phyloP scores from a whole-genome alignment of 2,329 filamentous ascomycete species.

The Colletotrichum orbiculare region DNA sequence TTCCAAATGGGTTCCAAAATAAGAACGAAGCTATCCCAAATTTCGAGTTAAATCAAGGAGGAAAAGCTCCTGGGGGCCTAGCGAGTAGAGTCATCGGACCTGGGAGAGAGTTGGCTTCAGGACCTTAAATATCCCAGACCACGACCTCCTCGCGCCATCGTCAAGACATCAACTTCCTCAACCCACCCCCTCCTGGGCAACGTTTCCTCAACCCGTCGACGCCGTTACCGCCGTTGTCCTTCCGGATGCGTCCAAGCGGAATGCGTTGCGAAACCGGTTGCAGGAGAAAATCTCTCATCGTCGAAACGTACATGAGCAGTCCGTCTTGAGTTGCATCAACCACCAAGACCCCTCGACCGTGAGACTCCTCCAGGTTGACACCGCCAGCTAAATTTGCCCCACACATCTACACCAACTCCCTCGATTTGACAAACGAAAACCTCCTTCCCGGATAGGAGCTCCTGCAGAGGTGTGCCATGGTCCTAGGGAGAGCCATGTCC shows the following conservation, averaged over 20 bases:
- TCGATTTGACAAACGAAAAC: slow-evolving; percentile 7
- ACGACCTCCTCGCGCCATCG: slow-evolving; percentile 9
- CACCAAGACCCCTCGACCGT: slow-evolving; percentile 5
- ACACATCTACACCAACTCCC: slow-evolving; percentile 3
- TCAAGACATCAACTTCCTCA: neutral
- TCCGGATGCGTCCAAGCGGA: slow-evolving; percentile 10
- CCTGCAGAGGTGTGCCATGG: neutral
- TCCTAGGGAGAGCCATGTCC: slow-evolving; percentile 16
- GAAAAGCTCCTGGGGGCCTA: slow-evolving; percentile 24
- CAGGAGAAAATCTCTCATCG: slow-evolving; percentile 11
- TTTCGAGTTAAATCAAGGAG: slow-evolving; percentile 15
- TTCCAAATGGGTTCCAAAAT: slow-evolving; percentile 27
- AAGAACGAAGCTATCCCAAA: slow-evolving; percentile 29
- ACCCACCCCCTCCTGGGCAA: neutral
- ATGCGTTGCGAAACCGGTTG: neutral
- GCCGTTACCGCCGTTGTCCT: neutral
- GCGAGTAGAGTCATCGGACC: neutral
- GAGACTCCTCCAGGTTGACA: slow-evolving; percentile 6
- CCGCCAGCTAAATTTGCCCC: slow-evolving; percentile 6
- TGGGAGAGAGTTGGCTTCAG: slow-evolving; percentile 3
- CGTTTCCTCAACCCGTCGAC: slow-evolving; percentile 7
- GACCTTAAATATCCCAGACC: slow-evolving; percentile 28
- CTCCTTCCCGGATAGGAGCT: slow-evolving; percentile 19
- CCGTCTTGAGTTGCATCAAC: slow-evolving; percentile 33
- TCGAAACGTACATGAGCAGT: neutral